phyloP scores from a whole-genome alignment of 495 filamentous ascomycete genomes.

The Podospora australis region DNA sequence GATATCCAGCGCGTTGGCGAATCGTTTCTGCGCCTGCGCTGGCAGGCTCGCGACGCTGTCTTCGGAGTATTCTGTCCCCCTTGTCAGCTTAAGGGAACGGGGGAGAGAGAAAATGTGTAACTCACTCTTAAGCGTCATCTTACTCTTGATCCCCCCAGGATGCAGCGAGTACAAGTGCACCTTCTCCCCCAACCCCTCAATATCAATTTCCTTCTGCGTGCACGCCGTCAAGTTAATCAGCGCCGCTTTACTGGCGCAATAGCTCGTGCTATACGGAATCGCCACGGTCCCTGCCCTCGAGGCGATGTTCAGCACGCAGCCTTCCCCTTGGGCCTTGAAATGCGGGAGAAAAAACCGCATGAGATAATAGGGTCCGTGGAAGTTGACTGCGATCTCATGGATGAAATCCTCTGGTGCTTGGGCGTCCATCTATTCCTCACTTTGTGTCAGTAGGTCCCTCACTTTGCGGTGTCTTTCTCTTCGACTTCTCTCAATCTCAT shows the following conservation, averaged over 20 bases:
- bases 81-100: neutral
- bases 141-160: constrained; percentile 28
- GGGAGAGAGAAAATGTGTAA: neutral
- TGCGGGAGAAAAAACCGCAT: constrained; percentile 26
- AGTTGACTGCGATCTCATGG: constrained; percentile 52
- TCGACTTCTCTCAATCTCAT: too few relatives aligned
- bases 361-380: constrained; percentile 41
- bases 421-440: constrained; percentile 14
- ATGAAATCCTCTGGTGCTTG: constrained; percentile 40
- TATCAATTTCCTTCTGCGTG: constrained; percentile 26
- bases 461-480: too few relatives aligned
- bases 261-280: constrained; percentile 27
- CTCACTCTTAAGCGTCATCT: constrained; percentile 30
- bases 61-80: constrained; percentile 18
- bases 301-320: constrained; percentile 29
- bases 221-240: constrained; percentile 32
- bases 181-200: constrained; percentile 20
- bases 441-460: neutral
- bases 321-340: constrained; percentile 19
- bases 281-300: constrained; percentile 27
- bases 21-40: constrained; percentile 8
- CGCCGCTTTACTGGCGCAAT: constrained; percentile 31
- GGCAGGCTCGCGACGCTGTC: constrained; percentile 20
- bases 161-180: constrained; percentile 30
- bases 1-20: constrained; percentile 18